These are phyloP conservation scores for Alternaria solani DNA, from an alignment of 2,329 filamentous ascomycete species.

Conservation along the genomic window DNA sequence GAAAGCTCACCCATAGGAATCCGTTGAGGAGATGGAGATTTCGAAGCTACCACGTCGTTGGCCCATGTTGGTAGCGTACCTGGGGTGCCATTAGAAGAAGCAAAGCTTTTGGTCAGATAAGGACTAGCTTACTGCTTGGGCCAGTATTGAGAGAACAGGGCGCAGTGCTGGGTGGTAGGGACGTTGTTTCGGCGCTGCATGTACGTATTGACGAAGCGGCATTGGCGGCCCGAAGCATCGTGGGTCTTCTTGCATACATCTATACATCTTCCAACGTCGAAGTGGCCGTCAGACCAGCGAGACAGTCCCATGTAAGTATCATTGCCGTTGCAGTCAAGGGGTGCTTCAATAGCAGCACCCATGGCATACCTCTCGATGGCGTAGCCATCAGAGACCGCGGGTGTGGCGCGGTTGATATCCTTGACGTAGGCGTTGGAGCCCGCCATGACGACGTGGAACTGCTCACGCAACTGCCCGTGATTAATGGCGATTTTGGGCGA, in stretches of 20 bases:
- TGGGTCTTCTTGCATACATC: slow-evolving; percentile 28
- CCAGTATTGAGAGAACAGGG: slow-evolving; percentile 20
- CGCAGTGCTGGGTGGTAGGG: slow-evolving; percentile 37
- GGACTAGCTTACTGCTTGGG: slow-evolving; percentile 4
- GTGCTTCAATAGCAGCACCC: slow-evolving; percentile 41
- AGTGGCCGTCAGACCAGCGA: slow-evolving; percentile 35
- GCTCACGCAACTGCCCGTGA: slow-evolving; percentile 30
- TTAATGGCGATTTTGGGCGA: slow-evolving; percentile 31
- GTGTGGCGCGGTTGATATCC: neutral
- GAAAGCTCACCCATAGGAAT: slow-evolving; percentile 8
- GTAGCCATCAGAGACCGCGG: slow-evolving; percentile 4
- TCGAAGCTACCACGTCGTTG: slow-evolving; percentile 4
- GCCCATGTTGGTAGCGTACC: slow-evolving; percentile 16
- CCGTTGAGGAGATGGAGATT: slow-evolving; percentile 5
- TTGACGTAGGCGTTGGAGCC: slow-evolving; percentile 33
- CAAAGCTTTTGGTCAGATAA: neutral
- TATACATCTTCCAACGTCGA: slow-evolving; percentile 43
- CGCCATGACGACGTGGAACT: slow-evolving; percentile 28
- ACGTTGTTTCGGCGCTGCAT: slow-evolving; percentile 36
- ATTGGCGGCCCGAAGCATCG: slow-evolving; percentile 25
- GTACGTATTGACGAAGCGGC: slow-evolving; percentile 48
- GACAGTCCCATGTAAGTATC: slow-evolving; percentile 37
- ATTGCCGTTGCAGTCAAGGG: slow-evolving; percentile 36
- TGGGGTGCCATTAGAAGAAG: neutral
- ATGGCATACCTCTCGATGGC: slow-evolving; percentile 19